These are phyloP conservation scores for Aspergillus costaricaensis DNA, from an alignment of 2,329 filamentous ascomycete species.

Conservation along the genomic window DNA sequence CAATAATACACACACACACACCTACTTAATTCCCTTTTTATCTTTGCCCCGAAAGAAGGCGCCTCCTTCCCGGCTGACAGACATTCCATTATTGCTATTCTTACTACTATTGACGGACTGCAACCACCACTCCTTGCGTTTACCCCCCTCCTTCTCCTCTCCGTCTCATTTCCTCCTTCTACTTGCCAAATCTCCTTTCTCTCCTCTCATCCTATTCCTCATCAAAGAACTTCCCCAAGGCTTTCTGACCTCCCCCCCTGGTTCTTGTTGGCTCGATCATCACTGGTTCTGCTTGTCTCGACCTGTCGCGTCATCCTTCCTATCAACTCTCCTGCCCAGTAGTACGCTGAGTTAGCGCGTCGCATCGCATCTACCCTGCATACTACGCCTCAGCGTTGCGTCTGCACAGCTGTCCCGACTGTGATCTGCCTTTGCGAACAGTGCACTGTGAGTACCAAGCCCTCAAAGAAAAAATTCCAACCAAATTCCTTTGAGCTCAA, in stretches of 20 bases:
- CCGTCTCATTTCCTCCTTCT: constrained; percentile 10
- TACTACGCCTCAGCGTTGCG: constrained; percentile 18
- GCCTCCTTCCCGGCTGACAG: constrained; percentile 10
- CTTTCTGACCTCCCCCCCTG: not conserved
- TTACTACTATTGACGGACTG: constrained; percentile 18
- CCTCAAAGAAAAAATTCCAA: too few species aligned
- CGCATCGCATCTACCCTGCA: constrained; percentile 24
- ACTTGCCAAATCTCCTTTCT: constrained; percentile 2
- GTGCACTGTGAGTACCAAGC: constrained; percentile 19
- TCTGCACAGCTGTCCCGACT: constrained; percentile 15
- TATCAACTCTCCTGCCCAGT: constrained; percentile 11
- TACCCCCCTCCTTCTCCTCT: constrained; percentile 11
- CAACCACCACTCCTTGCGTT: constrained; percentile 13
- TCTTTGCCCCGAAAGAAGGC: constrained; percentile 6
- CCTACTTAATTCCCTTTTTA: not conserved
- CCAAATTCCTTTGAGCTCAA: not conserved
- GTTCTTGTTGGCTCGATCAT: constrained; percentile 5
- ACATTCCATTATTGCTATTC: constrained; percentile 21
- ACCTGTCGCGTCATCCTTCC: constrained; percentile 17
- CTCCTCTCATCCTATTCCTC: constrained; percentile 6
- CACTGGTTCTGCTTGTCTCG: constrained; percentile 2
- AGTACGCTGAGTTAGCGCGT: constrained; percentile 22
- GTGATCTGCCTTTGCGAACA: constrained; percentile 10
- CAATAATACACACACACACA: not conserved
- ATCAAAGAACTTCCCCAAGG: constrained; percentile 9